Conservation (phyloP, 2,329 filamentous ascomycete species). For the Paracamarosporium sp. region DNA sequence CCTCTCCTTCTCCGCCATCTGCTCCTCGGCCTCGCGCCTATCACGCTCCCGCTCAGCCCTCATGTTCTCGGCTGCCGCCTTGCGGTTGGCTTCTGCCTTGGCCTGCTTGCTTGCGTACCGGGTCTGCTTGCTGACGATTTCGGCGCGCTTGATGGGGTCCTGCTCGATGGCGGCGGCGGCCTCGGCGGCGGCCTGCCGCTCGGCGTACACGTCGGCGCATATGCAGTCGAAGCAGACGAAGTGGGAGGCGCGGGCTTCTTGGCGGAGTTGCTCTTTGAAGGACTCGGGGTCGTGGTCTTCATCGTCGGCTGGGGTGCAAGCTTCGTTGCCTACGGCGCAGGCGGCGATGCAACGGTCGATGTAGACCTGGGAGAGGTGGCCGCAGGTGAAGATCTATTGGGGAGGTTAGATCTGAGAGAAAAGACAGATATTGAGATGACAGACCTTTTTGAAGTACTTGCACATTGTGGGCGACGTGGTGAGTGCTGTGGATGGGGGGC, state of each 20-base stretch:
- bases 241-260: background rate
- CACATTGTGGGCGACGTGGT: slow-evolving; percentile 1
- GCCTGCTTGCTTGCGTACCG: background rate
- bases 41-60: background rate
- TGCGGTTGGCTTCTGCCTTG: background rate
- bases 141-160: background rate
- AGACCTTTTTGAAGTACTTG: background rate
- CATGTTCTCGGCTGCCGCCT: background rate
- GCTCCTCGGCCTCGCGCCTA: background rate
- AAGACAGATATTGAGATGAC: background rate
- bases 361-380: background rate
- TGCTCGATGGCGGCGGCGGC: background rate
- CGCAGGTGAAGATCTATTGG: background rate
- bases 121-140: background rate
- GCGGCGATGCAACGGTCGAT: background rate
- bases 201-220: background rate
- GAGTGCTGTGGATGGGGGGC: no score
- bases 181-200: background rate
- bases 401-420: background rate
- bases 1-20: background rate
- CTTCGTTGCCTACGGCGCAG: background rate
- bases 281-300: background rate
- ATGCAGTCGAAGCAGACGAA: slow-evolving; percentile 1
- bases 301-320: background rate
- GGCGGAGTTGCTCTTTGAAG: background rate